These are phyloP conservation scores for Pseudogymnoascus sp. DNA, from an alignment of 2,329 filamentous ascomycete species.

Conservation along the genomic window DNA sequence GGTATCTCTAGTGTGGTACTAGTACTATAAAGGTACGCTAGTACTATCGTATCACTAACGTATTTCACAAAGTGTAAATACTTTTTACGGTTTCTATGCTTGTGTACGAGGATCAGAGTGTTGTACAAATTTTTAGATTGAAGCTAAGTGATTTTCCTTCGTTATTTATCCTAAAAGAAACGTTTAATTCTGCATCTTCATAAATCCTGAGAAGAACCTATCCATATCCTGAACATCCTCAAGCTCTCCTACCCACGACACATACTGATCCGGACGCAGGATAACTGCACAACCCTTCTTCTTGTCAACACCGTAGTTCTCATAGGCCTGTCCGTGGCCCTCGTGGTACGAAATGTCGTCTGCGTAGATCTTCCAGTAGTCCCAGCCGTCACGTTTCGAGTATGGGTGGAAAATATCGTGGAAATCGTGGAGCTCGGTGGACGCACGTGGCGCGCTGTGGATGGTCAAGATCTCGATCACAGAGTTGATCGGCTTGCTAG, in stretches of 20 bases:
- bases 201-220: constrained; percentile 19
- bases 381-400: constrained; percentile 43
- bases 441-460: constrained; percentile 46
- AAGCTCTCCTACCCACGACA: constrained; percentile 38
- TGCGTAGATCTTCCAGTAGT: constrained; percentile 51
- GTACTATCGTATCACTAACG: too few relatives aligned
- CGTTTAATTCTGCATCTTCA: constrained; percentile 9
- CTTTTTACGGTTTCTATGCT: neutral
- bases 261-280: constrained; percentile 62
- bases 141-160: neutral
- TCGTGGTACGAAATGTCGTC: constrained; percentile 51
- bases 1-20: too few relatives aligned
- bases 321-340: constrained; percentile 45
- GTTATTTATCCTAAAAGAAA: neutral
- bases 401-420: constrained; percentile 45
- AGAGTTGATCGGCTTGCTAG: constrained; percentile 32
- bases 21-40: too few relatives aligned
- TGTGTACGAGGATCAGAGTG: neutral
- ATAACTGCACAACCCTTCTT: constrained; percentile 52
- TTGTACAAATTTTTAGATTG: neutral
- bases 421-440: constrained; percentile 47
- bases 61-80: neutral
- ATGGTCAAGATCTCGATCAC: constrained; percentile 56
- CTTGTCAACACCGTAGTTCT: constrained; percentile 51
- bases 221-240: constrained; percentile 32